phyloP scores from a whole-genome alignment of 352 stramenopile species.

The Phytophthora vignae region DNA sequence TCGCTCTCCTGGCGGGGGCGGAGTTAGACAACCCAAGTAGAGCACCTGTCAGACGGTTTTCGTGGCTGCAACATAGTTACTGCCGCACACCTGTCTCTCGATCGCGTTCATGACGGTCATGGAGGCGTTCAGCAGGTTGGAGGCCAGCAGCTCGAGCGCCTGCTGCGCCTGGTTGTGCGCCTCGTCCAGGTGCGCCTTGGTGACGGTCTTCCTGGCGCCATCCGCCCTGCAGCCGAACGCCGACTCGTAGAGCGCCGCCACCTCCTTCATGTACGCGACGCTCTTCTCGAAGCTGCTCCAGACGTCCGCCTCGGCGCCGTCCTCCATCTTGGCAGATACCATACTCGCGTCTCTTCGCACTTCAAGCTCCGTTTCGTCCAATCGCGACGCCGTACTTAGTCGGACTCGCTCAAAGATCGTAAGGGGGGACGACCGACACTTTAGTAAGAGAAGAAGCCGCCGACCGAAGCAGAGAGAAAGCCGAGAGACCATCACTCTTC shows the following conservation, averaged over 20 bases:
- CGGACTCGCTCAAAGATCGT: slow-evolving; percentile 29
- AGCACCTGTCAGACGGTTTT: neutral
- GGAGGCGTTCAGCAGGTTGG: slow-evolving; percentile 62
- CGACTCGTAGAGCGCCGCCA: slow-evolving; percentile 62
- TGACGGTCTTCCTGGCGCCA: slow-evolving; percentile 31
- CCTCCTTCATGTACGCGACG: slow-evolving; percentile 59
- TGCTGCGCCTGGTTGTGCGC: slow-evolving; percentile 58
- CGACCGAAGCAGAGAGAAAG: slow-evolving; percentile 2
- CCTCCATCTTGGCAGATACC: neutral
- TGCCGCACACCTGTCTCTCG: slow-evolving; percentile 44
- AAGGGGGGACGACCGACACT: slow-evolving; percentile 12
- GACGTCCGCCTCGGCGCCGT: slow-evolving; percentile 29
- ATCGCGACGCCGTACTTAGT: slow-evolving; percentile 24
- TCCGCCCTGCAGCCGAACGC: slow-evolving; percentile 37
- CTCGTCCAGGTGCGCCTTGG: slow-evolving; percentile 50
- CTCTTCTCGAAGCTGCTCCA: slow-evolving; percentile 62
- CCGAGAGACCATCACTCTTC: slow-evolving; percentile 38
- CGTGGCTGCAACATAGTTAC: neutral
- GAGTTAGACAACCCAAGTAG: neutral
- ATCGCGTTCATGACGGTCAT: slow-evolving; percentile 46
- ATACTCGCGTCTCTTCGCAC: neutral
- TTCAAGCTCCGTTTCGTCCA: slow-evolving; percentile 21
- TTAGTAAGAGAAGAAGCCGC: slow-evolving; percentile 11
- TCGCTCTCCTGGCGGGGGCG: slow-evolving; percentile 26
- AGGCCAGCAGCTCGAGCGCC: slow-evolving; percentile 64